Percentiles rank a stretch among this genome's conserved stretches.
phyloP scores from a whole-genome alignment of 257 asterid species.

The Phtheirospermum japonicum region DNA sequence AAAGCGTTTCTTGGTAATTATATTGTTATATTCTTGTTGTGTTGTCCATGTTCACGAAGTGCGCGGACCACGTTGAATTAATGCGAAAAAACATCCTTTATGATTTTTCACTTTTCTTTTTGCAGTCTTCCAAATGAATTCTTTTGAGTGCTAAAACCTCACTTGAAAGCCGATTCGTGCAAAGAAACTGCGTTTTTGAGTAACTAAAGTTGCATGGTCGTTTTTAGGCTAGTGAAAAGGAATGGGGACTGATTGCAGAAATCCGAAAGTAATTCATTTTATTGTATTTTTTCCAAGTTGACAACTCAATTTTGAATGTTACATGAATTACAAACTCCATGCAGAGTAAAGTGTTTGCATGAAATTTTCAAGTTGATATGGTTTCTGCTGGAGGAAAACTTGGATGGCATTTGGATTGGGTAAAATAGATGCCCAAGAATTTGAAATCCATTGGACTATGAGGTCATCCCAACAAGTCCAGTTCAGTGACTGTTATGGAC shows the following conservation, averaged over 20 bases:
- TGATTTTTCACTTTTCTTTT: neutral
- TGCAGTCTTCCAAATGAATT: neutral
- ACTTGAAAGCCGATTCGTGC: neutral
- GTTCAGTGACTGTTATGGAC: no score
- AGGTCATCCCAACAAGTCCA: no score
- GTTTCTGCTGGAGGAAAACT: neutral
- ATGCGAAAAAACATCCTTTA: neutral
- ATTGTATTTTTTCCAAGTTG: no score
- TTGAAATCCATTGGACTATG: no score
- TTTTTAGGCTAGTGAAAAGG: no score
- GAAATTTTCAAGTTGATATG: neutral
- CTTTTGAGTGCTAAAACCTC: neutral
- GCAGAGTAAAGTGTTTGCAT: neutral
- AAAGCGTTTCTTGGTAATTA: constrained; percentile 53
- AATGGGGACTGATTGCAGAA: no score
- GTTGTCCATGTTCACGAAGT: neutral
- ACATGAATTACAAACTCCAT: neutral
- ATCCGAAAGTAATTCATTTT: no score
- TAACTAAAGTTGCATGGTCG: no score
- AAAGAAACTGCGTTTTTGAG: neutral
- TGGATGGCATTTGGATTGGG: no score
- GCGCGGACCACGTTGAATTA: no score
- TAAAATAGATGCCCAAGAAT: no score
- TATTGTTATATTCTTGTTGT: neutral
- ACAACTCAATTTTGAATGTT: neutral